These are phyloP conservation scores for Phyllosticta citriasiana DNA, from an alignment of 2,329 filamentous ascomycete genomes.

Conservation along the genomic window DNA sequence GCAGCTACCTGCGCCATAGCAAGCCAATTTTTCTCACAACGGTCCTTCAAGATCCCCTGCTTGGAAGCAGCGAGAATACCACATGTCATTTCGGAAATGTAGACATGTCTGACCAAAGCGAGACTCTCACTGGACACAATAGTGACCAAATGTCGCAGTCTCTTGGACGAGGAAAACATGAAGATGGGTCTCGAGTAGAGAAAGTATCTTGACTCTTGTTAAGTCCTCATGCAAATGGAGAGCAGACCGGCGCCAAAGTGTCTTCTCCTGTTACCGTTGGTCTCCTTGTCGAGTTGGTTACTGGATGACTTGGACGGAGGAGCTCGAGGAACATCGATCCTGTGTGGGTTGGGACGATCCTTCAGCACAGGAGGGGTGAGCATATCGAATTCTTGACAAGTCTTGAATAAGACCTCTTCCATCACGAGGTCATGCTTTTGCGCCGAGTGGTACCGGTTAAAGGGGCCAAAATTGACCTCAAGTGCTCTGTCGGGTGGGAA, in stretches of 20 bases:
- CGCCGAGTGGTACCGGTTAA: slow-evolving; percentile 7
- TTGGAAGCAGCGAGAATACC: slow-evolving; percentile 12
- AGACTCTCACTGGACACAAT: slow-evolving; percentile 15
- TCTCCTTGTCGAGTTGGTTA: neutral
- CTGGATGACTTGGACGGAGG: neutral
- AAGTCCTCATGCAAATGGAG: slow-evolving; percentile 21
- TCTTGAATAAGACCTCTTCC: neutral
- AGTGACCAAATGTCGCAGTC: slow-evolving; percentile 20
- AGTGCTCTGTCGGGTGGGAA: slow-evolving; percentile 17
- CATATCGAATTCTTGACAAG: slow-evolving; percentile 14
- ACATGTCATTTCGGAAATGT: slow-evolving; percentile 23
- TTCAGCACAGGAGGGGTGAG: neutral
- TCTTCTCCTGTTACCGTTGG: neutral
- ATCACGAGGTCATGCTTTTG: neutral
- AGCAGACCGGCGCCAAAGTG: slow-evolving; percentile 19
- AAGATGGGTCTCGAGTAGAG: slow-evolving; percentile 23
- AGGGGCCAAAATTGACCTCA: slow-evolving; percentile 19
- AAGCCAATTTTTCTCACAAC: neutral
- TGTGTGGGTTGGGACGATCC: neutral
- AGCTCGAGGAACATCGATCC: neutral
- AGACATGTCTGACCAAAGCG: slow-evolving; percentile 18
- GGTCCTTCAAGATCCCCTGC: slow-evolving; percentile 15
- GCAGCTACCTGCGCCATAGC: neutral
- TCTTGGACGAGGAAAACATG: slow-evolving; percentile 19
- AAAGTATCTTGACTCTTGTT: slow-evolving; percentile 18